These are phyloP conservation scores for Aspergillus uvarum DNA, from an alignment of 2,329 filamentous ascomycete genomes.

Conservation along the genomic window DNA sequence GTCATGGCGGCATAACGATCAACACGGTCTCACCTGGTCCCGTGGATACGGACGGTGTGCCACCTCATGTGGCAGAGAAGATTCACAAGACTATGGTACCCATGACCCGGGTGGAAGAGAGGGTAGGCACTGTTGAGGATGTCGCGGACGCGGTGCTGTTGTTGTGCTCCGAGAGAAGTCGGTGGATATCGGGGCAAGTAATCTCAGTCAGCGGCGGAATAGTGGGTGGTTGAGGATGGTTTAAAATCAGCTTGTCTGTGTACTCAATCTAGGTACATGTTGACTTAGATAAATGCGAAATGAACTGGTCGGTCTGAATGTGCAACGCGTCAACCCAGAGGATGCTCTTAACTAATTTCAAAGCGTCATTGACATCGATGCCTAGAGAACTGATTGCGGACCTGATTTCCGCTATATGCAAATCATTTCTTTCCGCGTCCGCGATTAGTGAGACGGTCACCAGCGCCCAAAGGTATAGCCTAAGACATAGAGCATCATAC, in stretches of 20 bases:
- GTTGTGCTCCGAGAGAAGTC: conserved; percentile 6
- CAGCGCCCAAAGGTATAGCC: conserved; percentile 1
- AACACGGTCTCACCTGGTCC: conserved; percentile 3
- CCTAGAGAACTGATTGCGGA: neutral
- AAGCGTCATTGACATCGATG: neutral
- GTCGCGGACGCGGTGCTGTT: conserved; percentile 6
- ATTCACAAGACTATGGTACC: neutral
- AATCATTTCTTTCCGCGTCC: neutral
- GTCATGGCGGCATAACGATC: conserved; percentile 2
- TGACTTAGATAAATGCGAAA: neutral
- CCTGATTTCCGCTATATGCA: neutral
- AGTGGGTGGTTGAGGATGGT: neutral
- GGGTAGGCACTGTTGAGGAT: conserved; percentile 8
- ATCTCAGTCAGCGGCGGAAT: conserved; percentile 13
- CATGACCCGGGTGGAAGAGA: conserved; percentile 1
- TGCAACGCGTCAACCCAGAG: neutral
- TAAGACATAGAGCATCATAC: neutral
- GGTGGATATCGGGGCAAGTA: conserved; percentile 13
- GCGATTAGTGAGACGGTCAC: neutral
- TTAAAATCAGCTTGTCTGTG: neutral
- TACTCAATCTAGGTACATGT: neutral
- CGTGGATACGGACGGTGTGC: conserved; percentile 2
- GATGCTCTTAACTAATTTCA: neutral
- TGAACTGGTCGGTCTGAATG: neutral
- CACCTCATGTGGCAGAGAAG: neutral